Evolutionary conservation across 108 stramenopile species (phyloP), one percentile per base, ranked within the genome.

Genomic region (Pelagomonas calceolata): DNA sequence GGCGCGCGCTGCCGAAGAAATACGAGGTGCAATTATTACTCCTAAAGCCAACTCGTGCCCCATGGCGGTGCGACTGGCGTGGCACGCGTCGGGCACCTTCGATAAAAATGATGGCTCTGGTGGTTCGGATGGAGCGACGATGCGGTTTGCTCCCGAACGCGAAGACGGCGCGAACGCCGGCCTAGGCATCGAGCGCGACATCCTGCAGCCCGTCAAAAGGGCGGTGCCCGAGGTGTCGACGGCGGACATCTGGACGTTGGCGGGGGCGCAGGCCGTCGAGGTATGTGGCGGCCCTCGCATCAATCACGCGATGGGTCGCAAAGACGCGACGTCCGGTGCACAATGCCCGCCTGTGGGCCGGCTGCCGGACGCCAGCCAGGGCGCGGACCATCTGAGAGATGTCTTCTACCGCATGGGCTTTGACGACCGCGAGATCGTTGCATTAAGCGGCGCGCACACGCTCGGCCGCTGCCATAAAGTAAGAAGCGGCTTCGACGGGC

Each of bases 111-210:
- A 82, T 51, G 73, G 63, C 80, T 85, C 37, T 83, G 96, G 68
- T 75, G 94, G 69, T 78, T 89, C 78, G 74, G 84, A 91, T 64
- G 92, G 92, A 35, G 89, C 89, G 44, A 84, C 82, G 31, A 98
- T 98, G 81, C 91, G 98, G 37, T 97, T 94, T 76, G 83, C 75
- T 34, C 93, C 94, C 29, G 98, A 98, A 78, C 82, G 83, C 78
- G 78, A 81, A 64, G 90, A 92, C 78, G 95, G 88, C 7, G 95
- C 93, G 64, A 98, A 98, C 72, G 91, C 92, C n/a, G 96, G 96
- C 51, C 82, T 95, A 67, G 74, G 68, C 68, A 68, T 76, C 0
- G 88, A 84, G 10, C 60, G 76, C 5, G 79, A 70, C 32, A 70
- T 81, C 65, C 74, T 89, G 32, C 85, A 90, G 39, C 86, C 85